Base-by-base conservation (phyloP, 2,329 filamentous ascomycete genomes). In the Beauveria sp. region DNA sequence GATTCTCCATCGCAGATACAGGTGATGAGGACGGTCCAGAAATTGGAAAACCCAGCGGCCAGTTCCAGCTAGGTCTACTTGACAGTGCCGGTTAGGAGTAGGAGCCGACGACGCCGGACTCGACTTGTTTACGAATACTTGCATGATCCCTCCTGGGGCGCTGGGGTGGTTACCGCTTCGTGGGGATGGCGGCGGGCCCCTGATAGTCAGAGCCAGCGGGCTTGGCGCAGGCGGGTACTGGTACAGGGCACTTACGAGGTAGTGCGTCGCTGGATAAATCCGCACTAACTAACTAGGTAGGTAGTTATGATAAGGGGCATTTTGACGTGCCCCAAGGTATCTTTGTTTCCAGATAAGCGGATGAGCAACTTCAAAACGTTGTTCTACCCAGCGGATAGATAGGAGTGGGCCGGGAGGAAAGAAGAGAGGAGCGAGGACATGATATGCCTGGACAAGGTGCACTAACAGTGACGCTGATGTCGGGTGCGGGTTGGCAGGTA, bases 181-280 rank as follows among this genome's bases (percentile, higher is more conserved):
- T 57, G 43, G 43, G 40, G 42, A 22, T 56, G 53, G n/a, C 24
- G 54, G 45, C 45, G 55, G 30, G 45, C 45, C 55, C 52, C 45
- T 58, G 45, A 58, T 50, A 34, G 55, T 50, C 55, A 58, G 55
- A 58, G 55, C 45, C 49, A 58, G 55, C 55, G 30, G 50, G 7
- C 30, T 20, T 7, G 26, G 18, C 22, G 20, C 50, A 28, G 18
- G 24, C 34, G 34, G 34, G 34, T 40, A 26, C 26, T 26, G 26
- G 26, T 26, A 16, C 34, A 24, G 38, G 9, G 34, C 38, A 54
- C 51, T 54, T 14, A 16, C 12, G 34, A 38, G 34, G 34, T 38
- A 38, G 34, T 38, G 34, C 34, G 10, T 7, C 24, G 6, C n/a
- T 18, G 46, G 24, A 5, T 9, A 52, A 40, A 22, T 52, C n/a